Evolutionary conservation across 257 asterid species (phyloP).

Genomic region (Solanum sejunctum): DNA sequence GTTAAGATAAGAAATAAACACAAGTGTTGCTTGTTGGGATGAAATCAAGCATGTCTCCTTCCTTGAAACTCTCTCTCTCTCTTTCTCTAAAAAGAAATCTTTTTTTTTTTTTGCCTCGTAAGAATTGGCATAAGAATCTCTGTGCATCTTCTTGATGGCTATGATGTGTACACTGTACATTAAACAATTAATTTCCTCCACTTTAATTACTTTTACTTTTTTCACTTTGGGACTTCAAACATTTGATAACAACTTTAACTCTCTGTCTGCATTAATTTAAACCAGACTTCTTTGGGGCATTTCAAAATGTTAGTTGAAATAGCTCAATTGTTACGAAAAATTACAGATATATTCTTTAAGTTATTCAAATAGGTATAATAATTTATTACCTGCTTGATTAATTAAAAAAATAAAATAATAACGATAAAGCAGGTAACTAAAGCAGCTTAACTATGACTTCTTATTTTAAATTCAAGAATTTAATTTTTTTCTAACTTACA

Average conservation of each 20-base stretch:
- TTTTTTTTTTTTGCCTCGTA: background rate
- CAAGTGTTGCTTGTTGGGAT: constrained; percentile 54
- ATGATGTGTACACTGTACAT: background rate
- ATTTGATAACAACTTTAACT: background rate
- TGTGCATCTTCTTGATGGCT: constrained; percentile 6
- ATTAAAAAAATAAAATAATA: too few species aligned
- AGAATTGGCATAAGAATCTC: background rate
- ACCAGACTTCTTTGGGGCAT: background rate
- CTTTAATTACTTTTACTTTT: background rate
- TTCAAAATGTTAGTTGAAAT: background rate
- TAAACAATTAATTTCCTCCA: background rate
- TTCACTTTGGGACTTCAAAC: background rate
- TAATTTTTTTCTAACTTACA: background rate
- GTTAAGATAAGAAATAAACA: constrained; percentile 52
- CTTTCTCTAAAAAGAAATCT: background rate
- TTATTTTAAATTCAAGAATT: background rate
- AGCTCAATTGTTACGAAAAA: too few species aligned
- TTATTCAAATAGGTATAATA: too few species aligned
- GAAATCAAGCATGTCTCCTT: constrained; percentile 83
- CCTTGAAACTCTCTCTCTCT: constrained; percentile 17
- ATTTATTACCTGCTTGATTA: too few species aligned
- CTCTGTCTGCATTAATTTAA: background rate
- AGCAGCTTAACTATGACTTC: rapidly evolving
- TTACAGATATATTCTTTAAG: too few species aligned
- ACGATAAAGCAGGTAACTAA: too few species aligned